Evolutionary conservation across 192 early-diverging fungal genomes (phyloP), one percentile per base, ranked within the genome.

Genomic region (Podila horticola): DNA sequence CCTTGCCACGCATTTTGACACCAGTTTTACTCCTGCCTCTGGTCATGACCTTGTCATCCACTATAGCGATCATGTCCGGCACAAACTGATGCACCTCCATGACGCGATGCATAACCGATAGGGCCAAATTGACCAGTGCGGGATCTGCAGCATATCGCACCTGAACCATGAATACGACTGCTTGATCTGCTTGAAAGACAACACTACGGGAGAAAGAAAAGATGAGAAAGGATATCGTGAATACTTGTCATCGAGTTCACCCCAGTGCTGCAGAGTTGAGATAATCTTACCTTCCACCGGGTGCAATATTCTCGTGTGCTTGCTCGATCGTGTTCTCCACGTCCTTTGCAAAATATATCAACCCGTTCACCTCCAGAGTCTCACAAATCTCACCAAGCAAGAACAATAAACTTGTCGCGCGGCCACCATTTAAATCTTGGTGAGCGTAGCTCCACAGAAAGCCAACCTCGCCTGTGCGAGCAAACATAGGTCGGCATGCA

Each of bases 381-480:
- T 96, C 92, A n/a, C 74, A 75, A 24, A 94, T 86, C 4, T 88
- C 74, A 24, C 95, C 93, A 15, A 94, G 71, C 13, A 95, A 92
- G 86, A 92, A 96, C 73, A 96, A 62, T 20, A 76, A 58, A 29
- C 68, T 76, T 5, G 68, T 76, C 2, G 68, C 24, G 29, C 58
- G 33, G 4, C 74, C 68, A 36, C 49, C 68, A 62, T 70, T 76
- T 12, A 76, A 76, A 33, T 71, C 48, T 2, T 64, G 52, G 49
- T 65, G 20, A 45, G 20, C 84, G 72, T 48, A 94, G 86, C 64
- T 88, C 82, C 92, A 92, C 60, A 96, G 62, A 75, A 96, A 96
- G 10, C 95, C 95, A 45, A 92, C 61, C 71, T 94, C 94, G 20
- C 95, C 95, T 1, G 95, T 95, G 22, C 92, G 89, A 63, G 89